Conservation (phyloP, 31 red algal genomes). For the Endocladia muricata region DNA sequence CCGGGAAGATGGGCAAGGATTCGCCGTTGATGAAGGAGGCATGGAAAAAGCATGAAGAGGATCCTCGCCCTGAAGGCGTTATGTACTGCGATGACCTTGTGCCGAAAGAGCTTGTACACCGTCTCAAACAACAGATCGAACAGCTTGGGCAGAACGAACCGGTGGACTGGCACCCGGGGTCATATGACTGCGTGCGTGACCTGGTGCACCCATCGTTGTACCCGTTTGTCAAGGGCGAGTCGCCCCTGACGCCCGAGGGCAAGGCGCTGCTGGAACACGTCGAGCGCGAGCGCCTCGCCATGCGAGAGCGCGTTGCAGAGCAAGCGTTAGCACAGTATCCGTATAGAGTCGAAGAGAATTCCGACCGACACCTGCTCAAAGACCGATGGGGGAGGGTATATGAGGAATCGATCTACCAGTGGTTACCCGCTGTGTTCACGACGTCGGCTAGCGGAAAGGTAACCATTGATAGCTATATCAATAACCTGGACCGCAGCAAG, state of each 20-base stretch:
- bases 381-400: constrained; percentile 5
- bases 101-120: background rate
- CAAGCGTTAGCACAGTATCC: too few relatives aligned
- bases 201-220: constrained; percentile 14
- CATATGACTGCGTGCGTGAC: background rate
- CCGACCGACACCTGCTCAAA: too few relatives aligned
- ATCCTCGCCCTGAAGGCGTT: constrained; percentile 19
- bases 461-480: constrained; percentile 8
- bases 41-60: too few relatives aligned
- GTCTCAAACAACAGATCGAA: background rate
- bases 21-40: too few relatives aligned
- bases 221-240: background rate
- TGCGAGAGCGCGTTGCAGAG: background rate
- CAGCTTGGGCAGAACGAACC: background rate
- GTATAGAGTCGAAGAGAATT: too few relatives aligned
- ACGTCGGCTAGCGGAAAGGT: background rate
- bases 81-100: background rate
- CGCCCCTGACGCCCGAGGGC: background rate
- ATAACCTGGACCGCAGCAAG: background rate
- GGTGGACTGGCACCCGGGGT: constrained; percentile 11
- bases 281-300: background rate
- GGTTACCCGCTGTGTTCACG: background rate
- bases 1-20: too few relatives aligned
- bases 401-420: background rate
- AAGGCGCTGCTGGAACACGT: background rate